Evolutionary conservation across 106 monocot genomes (phyloP).

Genomic region (Phalaenopsis aphrodite): DNA sequence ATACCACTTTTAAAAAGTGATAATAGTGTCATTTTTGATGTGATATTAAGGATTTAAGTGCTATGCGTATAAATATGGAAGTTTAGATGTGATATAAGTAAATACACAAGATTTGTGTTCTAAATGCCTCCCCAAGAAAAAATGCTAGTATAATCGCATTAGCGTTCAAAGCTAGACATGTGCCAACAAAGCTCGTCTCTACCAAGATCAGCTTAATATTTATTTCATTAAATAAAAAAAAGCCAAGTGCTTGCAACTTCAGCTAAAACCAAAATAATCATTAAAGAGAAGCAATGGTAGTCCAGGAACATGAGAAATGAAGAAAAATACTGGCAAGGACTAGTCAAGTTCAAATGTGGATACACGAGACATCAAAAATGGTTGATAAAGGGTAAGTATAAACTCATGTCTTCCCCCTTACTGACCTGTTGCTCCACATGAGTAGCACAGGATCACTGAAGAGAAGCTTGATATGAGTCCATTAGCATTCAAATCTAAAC

Average conservation of each 20-base stretch:
- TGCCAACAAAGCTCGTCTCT: background rate
- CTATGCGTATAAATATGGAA: too few relatives aligned
- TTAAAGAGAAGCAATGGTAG: background rate
- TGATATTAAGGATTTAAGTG: too few relatives aligned
- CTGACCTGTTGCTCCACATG: background rate
- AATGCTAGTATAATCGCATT: too few relatives aligned
- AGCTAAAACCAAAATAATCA: background rate
- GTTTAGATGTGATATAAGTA: too few relatives aligned
- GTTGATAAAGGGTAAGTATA: background rate
- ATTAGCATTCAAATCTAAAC: conserved; percentile 1
- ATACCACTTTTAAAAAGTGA: too few relatives aligned
- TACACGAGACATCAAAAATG: background rate
- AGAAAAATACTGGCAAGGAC: background rate
- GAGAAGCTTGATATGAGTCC: conserved; percentile 1
- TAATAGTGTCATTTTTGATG: too few relatives aligned
- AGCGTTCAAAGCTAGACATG: conserved; percentile 3
- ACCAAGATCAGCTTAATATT: background rate
- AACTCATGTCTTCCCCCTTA: background rate
- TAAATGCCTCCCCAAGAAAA: too few relatives aligned
- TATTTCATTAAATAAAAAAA: background rate
- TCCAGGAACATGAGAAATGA: background rate
- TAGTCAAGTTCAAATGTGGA: background rate
- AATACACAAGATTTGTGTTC: too few relatives aligned
- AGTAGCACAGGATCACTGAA: background rate
- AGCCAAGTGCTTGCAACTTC: too few relatives aligned